These are phyloP conservation scores for Arthrobotrys pseudoclavata DNA, from an alignment of 2,329 filamentous ascomycete genomes.

Conservation along the genomic window DNA sequence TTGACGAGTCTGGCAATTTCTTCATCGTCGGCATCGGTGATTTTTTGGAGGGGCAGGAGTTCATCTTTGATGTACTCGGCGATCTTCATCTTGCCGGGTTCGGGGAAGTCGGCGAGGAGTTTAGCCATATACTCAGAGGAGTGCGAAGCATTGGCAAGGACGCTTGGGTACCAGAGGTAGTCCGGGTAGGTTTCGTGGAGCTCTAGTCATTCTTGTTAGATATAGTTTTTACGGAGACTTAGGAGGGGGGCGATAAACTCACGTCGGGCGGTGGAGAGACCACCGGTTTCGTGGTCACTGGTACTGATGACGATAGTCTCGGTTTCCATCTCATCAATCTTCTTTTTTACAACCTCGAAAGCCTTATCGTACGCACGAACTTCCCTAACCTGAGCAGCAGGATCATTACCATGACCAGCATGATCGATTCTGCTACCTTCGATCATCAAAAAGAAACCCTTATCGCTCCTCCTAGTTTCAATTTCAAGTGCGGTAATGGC, in stretches of 20 bases:
- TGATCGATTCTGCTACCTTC: constrained; percentile 97
- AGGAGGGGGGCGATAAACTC: constrained; percentile 64
- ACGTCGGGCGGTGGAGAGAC: constrained; percentile 84
- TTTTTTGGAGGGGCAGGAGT: constrained; percentile 78
- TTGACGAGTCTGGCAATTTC: constrained; percentile 79
- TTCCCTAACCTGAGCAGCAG: constrained; percentile 86
- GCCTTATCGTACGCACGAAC: constrained; percentile 94
- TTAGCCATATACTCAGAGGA: constrained; percentile 78
- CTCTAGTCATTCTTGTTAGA: constrained; percentile 66
- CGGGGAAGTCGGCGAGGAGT: constrained; percentile 69
- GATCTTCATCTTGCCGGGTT: constrained; percentile 68
- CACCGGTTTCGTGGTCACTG: constrained; percentile 96
- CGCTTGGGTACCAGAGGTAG: constrained; percentile 84
- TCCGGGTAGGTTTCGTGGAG: constrained; percentile 74
- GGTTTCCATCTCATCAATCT: constrained; percentile 79
- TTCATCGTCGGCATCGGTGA: constrained; percentile 77
- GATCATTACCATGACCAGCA: constrained; percentile 87
- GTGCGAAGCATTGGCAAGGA: constrained; percentile 83
- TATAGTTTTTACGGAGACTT: not conserved
- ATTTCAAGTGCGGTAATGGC: constrained; percentile 83
- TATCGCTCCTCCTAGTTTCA: constrained; percentile 84
- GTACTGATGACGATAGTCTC: constrained; percentile 88
- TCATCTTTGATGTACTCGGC: constrained; percentile 76
- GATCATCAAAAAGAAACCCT: constrained; percentile 99
- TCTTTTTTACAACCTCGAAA: constrained; percentile 85